Evolutionary conservation across 805 yeast genomes (phyloP), one percentile per base, ranked within the genome.

Genomic region (Middelhovenomyces tepae): DNA sequence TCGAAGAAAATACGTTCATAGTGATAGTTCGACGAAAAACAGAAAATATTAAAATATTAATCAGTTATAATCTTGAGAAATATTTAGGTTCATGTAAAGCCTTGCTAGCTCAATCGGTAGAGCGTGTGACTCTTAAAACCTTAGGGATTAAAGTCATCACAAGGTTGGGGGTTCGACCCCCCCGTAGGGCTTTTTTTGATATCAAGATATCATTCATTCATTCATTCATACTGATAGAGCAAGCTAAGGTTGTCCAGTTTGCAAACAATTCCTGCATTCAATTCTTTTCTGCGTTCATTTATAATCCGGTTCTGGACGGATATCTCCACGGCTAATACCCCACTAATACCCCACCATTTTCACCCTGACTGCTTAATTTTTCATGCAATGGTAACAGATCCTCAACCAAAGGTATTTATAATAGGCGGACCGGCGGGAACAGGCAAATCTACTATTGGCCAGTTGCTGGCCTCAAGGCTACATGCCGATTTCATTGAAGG

Each of bases 401-500:
- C 29, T 7, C 11, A 20, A 22, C 36, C 35, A 7, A 26, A 28
- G n/a, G 38, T 42, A 2, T 30, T 46, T 20, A 75, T 86, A 2
- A 74, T 89, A 6, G 95, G 94, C 8, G 98, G 98, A 0, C 95
- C 97, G 1, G 87, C 95, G 0, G 97, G 97, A 6, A 81, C 95
- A 2, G 98, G 98, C 1, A 91, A 91, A 54, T 67, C 93, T 15
- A 83, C 95, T 2, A 70, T 81, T 14, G 94, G 83, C 0, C 59
- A 60, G 9, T 48, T 55, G 7, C 48, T 87, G 14, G 55, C 78
- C 0, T 39, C 58, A 14, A 49, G 57, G 15, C 65, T 73, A 13
- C 38, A 55, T 2, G 65, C 78, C 31, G 65, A 74, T 2, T 86
- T 71, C 50, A 55, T 86, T 8, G 98, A 91, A 55, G 98, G 97